A percentile compares a stretch with the other conserved stretches of the same genome.
Evolutionary conservation across 371 early-diverging fungal genomes (phyloP).

Genomic region (Mucor velutinosus): DNA sequence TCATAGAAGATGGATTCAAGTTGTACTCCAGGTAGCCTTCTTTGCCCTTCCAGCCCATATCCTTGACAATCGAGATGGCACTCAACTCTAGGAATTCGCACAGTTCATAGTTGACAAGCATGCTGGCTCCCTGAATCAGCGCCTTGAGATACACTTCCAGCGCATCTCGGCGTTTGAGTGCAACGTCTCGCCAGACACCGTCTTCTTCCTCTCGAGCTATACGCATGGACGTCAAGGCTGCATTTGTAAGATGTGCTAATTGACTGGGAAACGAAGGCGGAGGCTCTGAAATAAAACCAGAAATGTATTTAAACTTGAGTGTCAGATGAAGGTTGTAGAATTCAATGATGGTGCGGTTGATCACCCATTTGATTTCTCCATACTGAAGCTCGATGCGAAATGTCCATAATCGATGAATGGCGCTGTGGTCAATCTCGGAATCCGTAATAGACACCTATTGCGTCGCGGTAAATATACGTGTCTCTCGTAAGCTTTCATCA

Average conservation of each 20-base stretch:
- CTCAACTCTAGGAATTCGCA: constrained; percentile 81
- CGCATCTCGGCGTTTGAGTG: constrained; percentile 59
- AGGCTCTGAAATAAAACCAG: constrained; percentile 23
- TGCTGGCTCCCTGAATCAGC: constrained; percentile 55
- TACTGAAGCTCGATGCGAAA: constrained; percentile 78
- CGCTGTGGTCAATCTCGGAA: constrained; percentile 41
- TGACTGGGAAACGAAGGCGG: constrained; percentile 49
- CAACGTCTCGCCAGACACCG: constrained; percentile 35
- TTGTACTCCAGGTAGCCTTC: constrained; percentile 74
- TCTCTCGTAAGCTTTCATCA: neutral
- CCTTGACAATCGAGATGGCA: constrained; percentile 67
- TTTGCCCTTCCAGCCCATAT: constrained; percentile 87
- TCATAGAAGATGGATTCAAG: constrained; percentile 23
- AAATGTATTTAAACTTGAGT: constrained; percentile 46
- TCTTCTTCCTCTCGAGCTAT: constrained; percentile 34
- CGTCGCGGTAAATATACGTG: neutral
- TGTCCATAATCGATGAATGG: constrained; percentile 30
- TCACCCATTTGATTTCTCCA: constrained; percentile 81
- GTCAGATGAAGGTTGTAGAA: constrained; percentile 69
- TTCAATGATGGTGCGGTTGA: constrained; percentile 67
- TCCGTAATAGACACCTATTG: constrained; percentile 51
- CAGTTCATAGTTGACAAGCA: constrained; percentile 64
- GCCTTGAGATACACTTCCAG: constrained; percentile 65
- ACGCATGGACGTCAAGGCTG: constrained; percentile 38
- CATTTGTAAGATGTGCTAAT: constrained; percentile 37